Evolutionary conservation across 768 basidiomycete genomes (phyloP).

Genomic region (Agaricus blazei): DNA sequence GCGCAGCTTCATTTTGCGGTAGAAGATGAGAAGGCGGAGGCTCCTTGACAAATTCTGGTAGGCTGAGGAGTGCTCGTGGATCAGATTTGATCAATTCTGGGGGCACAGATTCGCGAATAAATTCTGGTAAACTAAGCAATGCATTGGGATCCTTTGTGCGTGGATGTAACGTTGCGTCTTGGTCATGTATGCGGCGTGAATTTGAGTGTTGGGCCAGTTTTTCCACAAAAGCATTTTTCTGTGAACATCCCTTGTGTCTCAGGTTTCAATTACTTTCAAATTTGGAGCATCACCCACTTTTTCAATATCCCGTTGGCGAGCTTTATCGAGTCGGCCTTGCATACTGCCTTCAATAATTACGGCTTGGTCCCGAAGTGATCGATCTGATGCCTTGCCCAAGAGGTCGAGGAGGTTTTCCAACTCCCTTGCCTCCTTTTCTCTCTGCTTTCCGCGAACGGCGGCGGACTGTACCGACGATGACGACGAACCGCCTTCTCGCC

Average conservation of each 20-base stretch:
- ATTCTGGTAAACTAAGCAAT: slow-evolving; percentile 55
- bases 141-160: slow-evolving; percentile 45
- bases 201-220: slow-evolving; percentile 66
- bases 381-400: slow-evolving; percentile 63
- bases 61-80: slow-evolving; percentile 44
- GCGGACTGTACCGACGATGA: slow-evolving; percentile 10
- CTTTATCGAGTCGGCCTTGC: slow-evolving; percentile 48
- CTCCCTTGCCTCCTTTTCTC: slow-evolving; percentile 47
- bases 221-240: slow-evolving; percentile 77
- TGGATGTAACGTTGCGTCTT: slow-evolving; percentile 63
- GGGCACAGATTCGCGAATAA: slow-evolving; percentile 52
- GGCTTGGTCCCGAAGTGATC: slow-evolving; percentile 65
- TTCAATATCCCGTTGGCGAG: slow-evolving; percentile 51
- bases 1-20: slow-evolving; percentile 12
- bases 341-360: slow-evolving; percentile 62
- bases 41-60: slow-evolving; percentile 59
- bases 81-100: slow-evolving; percentile 24
- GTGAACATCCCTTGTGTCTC: slow-evolving; percentile 7
- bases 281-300: slow-evolving; percentile 41
- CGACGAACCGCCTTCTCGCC: slow-evolving; percentile 32
- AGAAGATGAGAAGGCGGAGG: slow-evolving; percentile 28
- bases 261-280: slow-evolving; percentile 5
- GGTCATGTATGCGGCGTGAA: slow-evolving; percentile 68
- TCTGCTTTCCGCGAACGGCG: slow-evolving; percentile 30
- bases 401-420: slow-evolving; percentile 69